Evolutionary conservation across 257 asterid genomes (phyloP), one percentile per base, ranked within the genome.

Genomic region (Solanum virginianum): DNA sequence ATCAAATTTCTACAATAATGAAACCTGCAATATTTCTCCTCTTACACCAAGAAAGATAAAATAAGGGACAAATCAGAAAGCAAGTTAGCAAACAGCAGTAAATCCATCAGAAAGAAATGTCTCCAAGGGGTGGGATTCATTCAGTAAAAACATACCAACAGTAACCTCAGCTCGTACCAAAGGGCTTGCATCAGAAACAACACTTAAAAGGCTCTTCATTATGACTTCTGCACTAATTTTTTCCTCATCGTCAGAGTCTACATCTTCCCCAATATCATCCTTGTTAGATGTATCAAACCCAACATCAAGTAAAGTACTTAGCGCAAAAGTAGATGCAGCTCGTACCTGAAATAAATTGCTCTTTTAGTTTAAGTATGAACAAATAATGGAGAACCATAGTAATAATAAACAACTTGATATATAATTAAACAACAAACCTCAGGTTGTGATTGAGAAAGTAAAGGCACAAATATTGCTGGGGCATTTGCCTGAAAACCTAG

Each of bases 81-180:
- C 11, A 47, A 12, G 81, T 22, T 43, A 72, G 20, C 11, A 72
- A 24, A 45, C 81, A 74, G 10, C n/a, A 22, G 20, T 22, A 74
- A 72, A 59, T 47, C 60, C 41, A 74, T 14, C 81, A 74, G 60
- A 74, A 22, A 45, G 81, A 74, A 74, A 74, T 6, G 41, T 22
- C 39, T 72, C 81, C 41, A 6, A 15, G 60, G 59, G 22, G 81
- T 24, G 81, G 81, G 3, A 49, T n/a, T 74, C 47, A 49, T 49
- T 49, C 45, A 49, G 45, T 24, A 49, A 49, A 75, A 22, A 85
- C 97, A 84, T 93, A 96, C 99, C 98, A 83, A 95, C 94, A 83
- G 98, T 98, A 86, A 93, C 99, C 94, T 97, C 99, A 24, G 97
- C 98, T 56, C 98, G 97, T 47, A 97, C 99, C 82, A 95, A 90